phyloP scores from a whole-genome alignment of 1,139 yeast genomes.

The Hansenula lynferdii region DNA sequence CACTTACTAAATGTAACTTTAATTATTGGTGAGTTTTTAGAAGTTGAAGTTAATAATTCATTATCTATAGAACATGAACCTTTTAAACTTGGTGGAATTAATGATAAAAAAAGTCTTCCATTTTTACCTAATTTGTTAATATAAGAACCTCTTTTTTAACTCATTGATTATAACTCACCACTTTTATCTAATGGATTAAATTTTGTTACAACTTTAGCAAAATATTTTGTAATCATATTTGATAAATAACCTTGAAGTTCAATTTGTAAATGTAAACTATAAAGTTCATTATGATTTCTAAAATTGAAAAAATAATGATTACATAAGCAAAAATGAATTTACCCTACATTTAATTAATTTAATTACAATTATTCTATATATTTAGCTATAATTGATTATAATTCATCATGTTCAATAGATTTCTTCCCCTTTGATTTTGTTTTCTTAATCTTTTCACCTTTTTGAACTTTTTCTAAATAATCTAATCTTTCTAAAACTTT shows the following conservation, averaged over 20 bases:
- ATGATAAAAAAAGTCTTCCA: conserved; percentile 74
- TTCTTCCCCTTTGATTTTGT: not conserved
- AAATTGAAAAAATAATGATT: no score
- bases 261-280: no score
- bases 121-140: conserved; percentile 47
- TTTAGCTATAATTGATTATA: not conserved
- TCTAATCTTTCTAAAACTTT: conserved; percentile 7
- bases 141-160: not conserved
- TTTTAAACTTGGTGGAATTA: conserved; percentile 69
- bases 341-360: no score
- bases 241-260: no score
- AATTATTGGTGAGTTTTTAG: conserved; percentile 51
- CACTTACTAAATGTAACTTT: conserved; percentile 61
- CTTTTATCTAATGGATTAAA: conserved; percentile 75
- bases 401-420: conserved; percentile 3
- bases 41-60: conserved; percentile 43
- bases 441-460: conserved; percentile 8
- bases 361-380: not conserved
- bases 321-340: not conserved
- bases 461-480: conserved; percentile 10
- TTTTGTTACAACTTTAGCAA: conserved; percentile 68
- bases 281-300: no score
- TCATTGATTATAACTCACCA: conserved; percentile 32
- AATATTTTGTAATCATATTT: conserved; percentile 78
- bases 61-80: conserved; percentile 46